Evolutionary conservation across 306 rosid species (phyloP).

Genomic region (Citrullus colocynthis): DNA sequence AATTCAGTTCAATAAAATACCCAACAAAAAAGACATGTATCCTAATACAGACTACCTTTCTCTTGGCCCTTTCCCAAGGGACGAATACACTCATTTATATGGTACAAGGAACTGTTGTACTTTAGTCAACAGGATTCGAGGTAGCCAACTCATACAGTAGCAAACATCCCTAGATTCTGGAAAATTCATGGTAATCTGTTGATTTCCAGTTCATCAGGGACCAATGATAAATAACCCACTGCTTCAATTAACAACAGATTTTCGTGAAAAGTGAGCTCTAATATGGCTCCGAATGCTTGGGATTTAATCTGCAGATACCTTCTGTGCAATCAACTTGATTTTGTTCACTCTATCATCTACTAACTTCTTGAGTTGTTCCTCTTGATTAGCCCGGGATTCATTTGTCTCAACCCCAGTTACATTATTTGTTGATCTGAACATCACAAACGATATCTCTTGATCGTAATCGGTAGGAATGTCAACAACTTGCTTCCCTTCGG

Average conservation of each 20-base stretch:
- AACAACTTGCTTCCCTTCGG: slow-evolving; percentile 52
- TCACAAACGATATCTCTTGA: slow-evolving; percentile 56
- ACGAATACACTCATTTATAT: neutral
- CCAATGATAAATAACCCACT: neutral
- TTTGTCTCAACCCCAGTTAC: slow-evolving; percentile 34
- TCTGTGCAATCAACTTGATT: slow-evolving; percentile 60
- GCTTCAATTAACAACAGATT: neutral
- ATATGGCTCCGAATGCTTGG: neutral
- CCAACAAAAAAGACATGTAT: neutral
- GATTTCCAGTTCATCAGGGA: neutral
- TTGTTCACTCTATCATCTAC: slow-evolving; percentile 58
- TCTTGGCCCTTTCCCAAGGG: neutral
- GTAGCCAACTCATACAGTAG: neutral
- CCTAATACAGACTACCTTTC: neutral
- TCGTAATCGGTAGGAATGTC: slow-evolving; percentile 41
- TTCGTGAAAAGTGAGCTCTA: neutral
- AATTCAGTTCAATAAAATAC: neutral
- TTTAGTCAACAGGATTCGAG: neutral
- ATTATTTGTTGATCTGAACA: slow-evolving; percentile 43
- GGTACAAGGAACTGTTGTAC: neutral
- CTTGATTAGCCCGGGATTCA: slow-evolving; percentile 47
- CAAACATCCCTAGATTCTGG: neutral
- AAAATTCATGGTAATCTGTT: neutral
- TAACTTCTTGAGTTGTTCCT: slow-evolving; percentile 61
- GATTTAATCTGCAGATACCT: slow-evolving; percentile 25